A percentile compares a stretch with the other conserved stretches of the same genome.
Conservation (phyloP, 2,329 filamentous ascomycete genomes). For the Curvularia eragrostidis region DNA sequence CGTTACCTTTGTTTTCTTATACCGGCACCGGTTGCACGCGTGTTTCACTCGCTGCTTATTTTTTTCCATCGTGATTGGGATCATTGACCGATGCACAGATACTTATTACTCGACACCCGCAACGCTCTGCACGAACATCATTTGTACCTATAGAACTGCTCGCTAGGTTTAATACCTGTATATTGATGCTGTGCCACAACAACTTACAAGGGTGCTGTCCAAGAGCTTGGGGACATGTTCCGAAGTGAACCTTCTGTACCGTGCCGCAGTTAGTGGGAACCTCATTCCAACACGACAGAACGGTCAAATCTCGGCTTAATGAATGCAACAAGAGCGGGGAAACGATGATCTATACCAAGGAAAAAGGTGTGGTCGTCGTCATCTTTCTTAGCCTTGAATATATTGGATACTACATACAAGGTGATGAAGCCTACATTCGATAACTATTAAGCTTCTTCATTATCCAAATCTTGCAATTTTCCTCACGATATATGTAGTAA, state of each 20-base stretch:
- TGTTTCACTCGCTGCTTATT: constrained; percentile 13
- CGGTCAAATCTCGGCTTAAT: constrained; percentile 6
- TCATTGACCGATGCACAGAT: background rate
- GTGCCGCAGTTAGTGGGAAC: background rate
- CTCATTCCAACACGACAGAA: background rate
- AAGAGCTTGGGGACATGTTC: background rate
- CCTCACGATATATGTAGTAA: constrained; percentile 7
- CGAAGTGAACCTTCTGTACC: constrained; percentile 3
- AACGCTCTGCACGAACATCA: background rate
- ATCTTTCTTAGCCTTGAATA: background rate
- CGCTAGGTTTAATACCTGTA: background rate
- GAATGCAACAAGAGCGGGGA: background rate
- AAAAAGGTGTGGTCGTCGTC: background rate
- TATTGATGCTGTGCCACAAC: constrained; percentile 5
- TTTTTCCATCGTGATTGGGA: background rate
- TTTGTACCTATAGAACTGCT: background rate
- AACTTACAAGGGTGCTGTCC: background rate
- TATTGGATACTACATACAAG: background rate
- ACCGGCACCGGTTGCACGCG: constrained; percentile 12
- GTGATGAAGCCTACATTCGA: background rate
- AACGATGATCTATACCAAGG: background rate
- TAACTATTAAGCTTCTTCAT: constrained; percentile 1
- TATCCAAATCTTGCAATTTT: constrained; percentile 8
- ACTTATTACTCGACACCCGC: background rate
- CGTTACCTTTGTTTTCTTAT: constrained; percentile 18